Conservation (phyloP, 2,329 filamentous ascomycete genomes). For the Beauveria australis region DNA sequence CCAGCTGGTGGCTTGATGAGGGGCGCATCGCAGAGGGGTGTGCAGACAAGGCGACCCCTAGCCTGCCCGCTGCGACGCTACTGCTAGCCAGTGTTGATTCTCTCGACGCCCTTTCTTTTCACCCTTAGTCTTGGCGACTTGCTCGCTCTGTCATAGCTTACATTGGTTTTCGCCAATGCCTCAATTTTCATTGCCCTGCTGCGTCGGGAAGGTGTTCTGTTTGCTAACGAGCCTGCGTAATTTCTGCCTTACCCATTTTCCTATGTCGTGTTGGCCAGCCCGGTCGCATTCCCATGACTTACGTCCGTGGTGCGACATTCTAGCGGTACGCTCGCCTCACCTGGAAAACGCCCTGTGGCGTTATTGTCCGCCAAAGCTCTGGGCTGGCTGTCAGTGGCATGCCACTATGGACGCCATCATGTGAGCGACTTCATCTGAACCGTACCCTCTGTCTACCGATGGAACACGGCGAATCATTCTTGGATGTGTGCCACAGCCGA, state of each 20-base stretch:
- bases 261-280: background rate
- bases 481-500: background rate
- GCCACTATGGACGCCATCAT: conserved; percentile 7
- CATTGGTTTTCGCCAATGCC: background rate
- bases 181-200: background rate
- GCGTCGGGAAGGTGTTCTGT: background rate
- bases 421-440: background rate
- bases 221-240: background rate
- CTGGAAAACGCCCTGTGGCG: conserved; percentile 7
- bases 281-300: background rate
- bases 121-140: background rate
- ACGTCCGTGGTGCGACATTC: background rate
- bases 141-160: conserved; percentile 1
- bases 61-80: background rate
- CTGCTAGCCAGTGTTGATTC: background rate
- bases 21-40: conserved; percentile 5
- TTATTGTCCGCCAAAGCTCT: background rate
- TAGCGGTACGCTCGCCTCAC: conserved; percentile 2
- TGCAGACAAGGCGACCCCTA: conserved; percentile 11
- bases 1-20: conserved; percentile 11
- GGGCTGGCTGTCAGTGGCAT: background rate
- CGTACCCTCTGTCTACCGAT: background rate
- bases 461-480: background rate
- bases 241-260: background rate
- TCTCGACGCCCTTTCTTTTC: background rate